Conservation (phyloP, 2,329 filamentous ascomycete genomes). For the Colletotrichum spinosum region DNA sequence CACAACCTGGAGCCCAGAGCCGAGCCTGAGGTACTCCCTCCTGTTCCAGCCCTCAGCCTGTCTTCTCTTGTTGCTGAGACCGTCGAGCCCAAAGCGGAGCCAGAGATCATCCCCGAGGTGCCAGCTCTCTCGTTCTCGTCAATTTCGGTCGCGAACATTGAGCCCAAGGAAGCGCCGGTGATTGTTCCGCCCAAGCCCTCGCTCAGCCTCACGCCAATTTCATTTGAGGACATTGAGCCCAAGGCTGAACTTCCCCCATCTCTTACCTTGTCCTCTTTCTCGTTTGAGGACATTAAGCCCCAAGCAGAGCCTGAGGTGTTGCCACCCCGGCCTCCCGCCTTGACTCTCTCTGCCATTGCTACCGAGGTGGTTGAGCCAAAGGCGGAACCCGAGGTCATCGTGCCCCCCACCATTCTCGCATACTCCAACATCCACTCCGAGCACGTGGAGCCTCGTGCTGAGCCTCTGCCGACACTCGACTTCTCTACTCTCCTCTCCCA, state of each 20-base stretch:
- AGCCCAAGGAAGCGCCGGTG: slow-evolving; percentile 50
- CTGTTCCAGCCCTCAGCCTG: slow-evolving; percentile 41
- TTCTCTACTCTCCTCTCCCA: slow-evolving; percentile 52
- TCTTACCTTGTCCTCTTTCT: slow-evolving; percentile 46
- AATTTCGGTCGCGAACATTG: slow-evolving; percentile 44
- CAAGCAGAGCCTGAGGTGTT: slow-evolving; percentile 49
- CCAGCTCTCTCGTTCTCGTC: slow-evolving; percentile 40
- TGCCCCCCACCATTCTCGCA: slow-evolving; percentile 43
- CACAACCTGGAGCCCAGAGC: slow-evolving; percentile 36
- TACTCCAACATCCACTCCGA: slow-evolving; percentile 56
- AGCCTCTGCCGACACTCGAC: slow-evolving; percentile 45
- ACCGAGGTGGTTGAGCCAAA: slow-evolving; percentile 48
- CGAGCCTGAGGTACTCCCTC: slow-evolving; percentile 44
- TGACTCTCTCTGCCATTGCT: slow-evolving; percentile 49
- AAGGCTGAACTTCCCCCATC: slow-evolving; percentile 45
- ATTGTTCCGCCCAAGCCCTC: slow-evolving; percentile 43
- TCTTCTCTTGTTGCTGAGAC: slow-evolving; percentile 48
- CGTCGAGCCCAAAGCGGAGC: slow-evolving; percentile 45
- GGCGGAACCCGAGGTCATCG: slow-evolving; percentile 44
- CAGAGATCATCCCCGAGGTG: slow-evolving; percentile 35
- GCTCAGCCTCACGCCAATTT: slow-evolving; percentile 50
- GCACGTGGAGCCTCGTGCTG: slow-evolving; percentile 52
- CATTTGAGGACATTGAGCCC: slow-evolving; percentile 48
- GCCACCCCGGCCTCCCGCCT: slow-evolving; percentile 46
- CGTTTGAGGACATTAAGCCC: slow-evolving; percentile 56